Percentiles rank a stretch among this genome's conserved stretches.
Evolutionary conservation across 192 early-diverging fungal genomes (phyloP).

Genomic region (Coemansia sp.): DNA sequence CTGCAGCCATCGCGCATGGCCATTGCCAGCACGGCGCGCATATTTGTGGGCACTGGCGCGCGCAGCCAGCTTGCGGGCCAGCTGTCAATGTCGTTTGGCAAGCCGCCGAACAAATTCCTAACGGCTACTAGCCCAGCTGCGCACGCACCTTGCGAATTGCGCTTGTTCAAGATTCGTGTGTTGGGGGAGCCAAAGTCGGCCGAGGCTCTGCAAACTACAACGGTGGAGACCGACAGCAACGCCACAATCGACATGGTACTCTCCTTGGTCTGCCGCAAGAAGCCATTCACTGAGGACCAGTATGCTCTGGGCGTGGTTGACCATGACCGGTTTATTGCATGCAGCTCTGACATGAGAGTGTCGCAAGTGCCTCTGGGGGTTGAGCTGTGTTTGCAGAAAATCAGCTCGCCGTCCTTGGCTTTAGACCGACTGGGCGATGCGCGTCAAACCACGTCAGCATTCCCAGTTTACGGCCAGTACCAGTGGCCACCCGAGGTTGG

Average conservation of each 20-base stretch:
- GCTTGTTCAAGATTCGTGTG: conserved; percentile 24
- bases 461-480: conserved; percentile 14
- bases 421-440: not conserved
- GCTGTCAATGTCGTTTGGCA: not conserved
- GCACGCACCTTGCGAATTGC: conserved; percentile 12
- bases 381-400: conserved; percentile 42
- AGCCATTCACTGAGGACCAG: conserved; percentile 77
- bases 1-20: conserved; percentile 37
- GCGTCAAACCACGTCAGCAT: not conserved
- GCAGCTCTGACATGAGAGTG: conserved; percentile 75
- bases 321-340: conserved; percentile 61
- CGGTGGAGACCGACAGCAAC: conserved; percentile 67
- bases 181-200: conserved; percentile 22
- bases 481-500: conserved; percentile 1
- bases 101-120: not conserved
- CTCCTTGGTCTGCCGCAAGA: conserved; percentile 78
- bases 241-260: conserved; percentile 78
- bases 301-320: conserved; percentile 82
- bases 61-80: not conserved
- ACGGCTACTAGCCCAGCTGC: not conserved
- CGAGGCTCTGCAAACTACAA: conserved; percentile 86
- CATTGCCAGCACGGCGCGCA: conserved; percentile 26
- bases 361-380: conserved; percentile 47
- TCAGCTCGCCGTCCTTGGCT: conserved; percentile 17
- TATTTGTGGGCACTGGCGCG: conserved; percentile 26